Evolutionary conservation across 139 green algal genomes (phyloP).

Genomic region (Chlamydomonas asymmetrica): DNA sequence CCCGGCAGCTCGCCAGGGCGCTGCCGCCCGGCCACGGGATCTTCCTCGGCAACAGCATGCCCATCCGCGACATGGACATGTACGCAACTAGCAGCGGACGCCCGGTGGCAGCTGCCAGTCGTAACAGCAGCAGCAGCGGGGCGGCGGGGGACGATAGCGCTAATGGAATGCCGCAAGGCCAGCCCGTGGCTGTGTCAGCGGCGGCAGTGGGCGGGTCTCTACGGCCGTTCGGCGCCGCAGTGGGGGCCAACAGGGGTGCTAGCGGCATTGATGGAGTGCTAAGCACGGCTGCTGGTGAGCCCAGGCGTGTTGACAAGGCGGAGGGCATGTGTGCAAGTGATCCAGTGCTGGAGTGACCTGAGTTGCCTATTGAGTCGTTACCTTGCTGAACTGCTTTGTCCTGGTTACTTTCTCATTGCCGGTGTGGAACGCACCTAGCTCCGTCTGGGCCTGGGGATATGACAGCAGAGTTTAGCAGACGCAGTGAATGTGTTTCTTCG

Average conservation of each 20-base stretch:
- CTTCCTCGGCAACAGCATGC: conserved; percentile 98
- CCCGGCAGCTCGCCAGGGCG: conserved; percentile 43
- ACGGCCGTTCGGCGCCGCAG: conserved; percentile 31
- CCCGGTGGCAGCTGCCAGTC: neutral
- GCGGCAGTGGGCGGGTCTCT: neutral
- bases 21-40: conserved; percentile 76
- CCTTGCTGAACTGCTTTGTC: too few relatives aligned
- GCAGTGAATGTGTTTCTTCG: too few relatives aligned
- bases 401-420: too few relatives aligned
- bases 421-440: too few relatives aligned
- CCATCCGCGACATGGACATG: conserved; percentile 97
- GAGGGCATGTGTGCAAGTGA: too few relatives aligned
- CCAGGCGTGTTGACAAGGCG: too few relatives aligned
- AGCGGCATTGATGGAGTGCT: conserved; percentile 97
- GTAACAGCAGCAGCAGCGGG: neutral
- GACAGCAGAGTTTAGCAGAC: too few relatives aligned
- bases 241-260: conserved; percentile 90
- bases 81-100: conserved; percentile 53
- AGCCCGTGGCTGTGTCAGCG: too few relatives aligned
- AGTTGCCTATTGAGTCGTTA: too few relatives aligned
- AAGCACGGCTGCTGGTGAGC: conserved; percentile 75
- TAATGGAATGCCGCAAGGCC: too few relatives aligned
- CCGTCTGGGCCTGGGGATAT: too few relatives aligned
- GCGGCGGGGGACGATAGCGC: neutral
- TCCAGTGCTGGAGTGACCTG: too few relatives aligned